These are phyloP conservation scores for Saxophila tyrrhenica DNA, from an alignment of 495 filamentous ascomycete genomes.

Conservation along the genomic window DNA sequence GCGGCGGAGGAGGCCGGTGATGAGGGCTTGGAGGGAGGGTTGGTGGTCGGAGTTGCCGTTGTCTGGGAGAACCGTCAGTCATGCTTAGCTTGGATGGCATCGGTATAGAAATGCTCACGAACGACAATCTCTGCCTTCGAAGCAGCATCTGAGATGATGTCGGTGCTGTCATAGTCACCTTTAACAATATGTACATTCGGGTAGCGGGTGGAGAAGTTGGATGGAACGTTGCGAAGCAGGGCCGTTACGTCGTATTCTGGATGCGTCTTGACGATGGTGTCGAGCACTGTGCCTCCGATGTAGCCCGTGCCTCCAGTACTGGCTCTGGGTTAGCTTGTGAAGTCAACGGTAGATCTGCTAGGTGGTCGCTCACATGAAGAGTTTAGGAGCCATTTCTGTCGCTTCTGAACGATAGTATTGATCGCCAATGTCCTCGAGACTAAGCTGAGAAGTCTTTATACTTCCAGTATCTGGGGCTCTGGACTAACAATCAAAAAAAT, in stretches of 20 bases:
- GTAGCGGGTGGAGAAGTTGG: constrained; percentile 30
- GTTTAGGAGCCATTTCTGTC: constrained; percentile 14
- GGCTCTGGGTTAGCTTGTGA: neutral
- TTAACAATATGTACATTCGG: constrained; percentile 41
- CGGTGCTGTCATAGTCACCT: constrained; percentile 42
- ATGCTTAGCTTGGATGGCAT: neutral
- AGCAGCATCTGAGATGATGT: constrained; percentile 41
- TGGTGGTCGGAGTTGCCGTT: constrained; percentile 22
- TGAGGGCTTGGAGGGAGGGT: constrained; percentile 18
- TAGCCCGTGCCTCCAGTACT: constrained; percentile 41
- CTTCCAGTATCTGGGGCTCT: neutral
- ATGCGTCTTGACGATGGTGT: constrained; percentile 31
- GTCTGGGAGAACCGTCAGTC: constrained; percentile 6
- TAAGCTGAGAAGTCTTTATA: too few species aligned
- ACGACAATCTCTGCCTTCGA: constrained; percentile 48
- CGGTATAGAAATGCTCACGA: constrained; percentile 34
- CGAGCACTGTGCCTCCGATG: constrained; percentile 40
- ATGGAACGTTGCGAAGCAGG: constrained; percentile 31
- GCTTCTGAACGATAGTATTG: too few species aligned
- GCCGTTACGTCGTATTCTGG: constrained; percentile 36
- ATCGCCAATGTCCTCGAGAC: too few species aligned
- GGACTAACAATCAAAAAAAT: neutral
- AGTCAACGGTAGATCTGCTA: neutral
- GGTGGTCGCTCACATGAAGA: constrained; percentile 17
- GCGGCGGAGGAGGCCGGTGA: constrained; percentile 20